phyloP scores from a whole-genome alignment of 257 asterid genomes.

The Plectranthus barbatus region DNA sequence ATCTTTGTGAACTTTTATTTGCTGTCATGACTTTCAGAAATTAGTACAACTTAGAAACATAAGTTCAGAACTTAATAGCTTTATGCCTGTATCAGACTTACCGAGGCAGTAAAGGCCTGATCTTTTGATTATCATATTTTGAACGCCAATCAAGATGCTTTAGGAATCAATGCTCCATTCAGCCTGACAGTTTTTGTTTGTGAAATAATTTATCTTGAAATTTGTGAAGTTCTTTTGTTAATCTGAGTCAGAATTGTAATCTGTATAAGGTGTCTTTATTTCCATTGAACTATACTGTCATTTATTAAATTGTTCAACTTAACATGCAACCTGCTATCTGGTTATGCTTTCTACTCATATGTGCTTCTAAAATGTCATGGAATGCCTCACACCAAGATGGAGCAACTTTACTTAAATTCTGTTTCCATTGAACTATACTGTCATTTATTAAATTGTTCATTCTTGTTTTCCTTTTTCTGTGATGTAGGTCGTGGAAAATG shows the following conservation, averaged over 20 bases:
- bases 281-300: neutral
- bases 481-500: constrained; percentile 75
- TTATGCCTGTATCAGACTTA: neutral
- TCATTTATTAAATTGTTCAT: neutral
- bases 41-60: neutral
- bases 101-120: neutral
- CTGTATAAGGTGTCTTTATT: neutral
- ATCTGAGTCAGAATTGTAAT: neutral
- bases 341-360: neutral
- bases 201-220: neutral
- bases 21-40: neutral
- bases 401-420: neutral
- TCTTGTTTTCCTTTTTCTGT: constrained; percentile 3
- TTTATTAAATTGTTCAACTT: neutral
- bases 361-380: constrained; percentile 5
- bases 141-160: neutral
- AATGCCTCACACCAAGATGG: neutral
- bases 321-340: neutral
- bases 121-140: neutral
- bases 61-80: neutral
- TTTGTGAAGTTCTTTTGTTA: neutral
- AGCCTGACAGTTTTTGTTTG: neutral
- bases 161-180: neutral
- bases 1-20: neutral
- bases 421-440: neutral